Base-by-base conservation (phyloP, 208 protist genomes). In the Crithidia acanthocephali region DNA sequence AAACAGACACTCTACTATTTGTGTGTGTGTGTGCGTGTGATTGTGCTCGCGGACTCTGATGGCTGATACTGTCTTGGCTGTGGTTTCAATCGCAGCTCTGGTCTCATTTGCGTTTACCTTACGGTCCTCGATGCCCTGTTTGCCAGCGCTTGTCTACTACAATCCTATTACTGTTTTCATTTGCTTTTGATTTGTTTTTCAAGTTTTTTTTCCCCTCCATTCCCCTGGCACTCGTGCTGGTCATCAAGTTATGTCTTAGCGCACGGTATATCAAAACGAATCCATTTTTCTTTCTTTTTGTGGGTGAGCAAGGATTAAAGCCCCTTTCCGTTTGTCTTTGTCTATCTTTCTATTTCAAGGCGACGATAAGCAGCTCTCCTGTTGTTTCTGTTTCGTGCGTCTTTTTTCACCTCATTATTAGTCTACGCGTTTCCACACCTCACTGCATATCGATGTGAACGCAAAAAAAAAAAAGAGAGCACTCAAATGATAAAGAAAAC, bases 221-320 rank as follows among this genome's bases (percentile, higher is more conserved):
- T 37, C 55, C 28, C n/a, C 45, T 58, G 18, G 20, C 28, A 53
- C 23, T 8, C 44, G 25, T 13, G 28, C 16, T 48, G 44, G 44
- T 20, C 44, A 48, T 48, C 44, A 15, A 6, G 44, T 48, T 13
- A 48, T 48, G 44, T 15, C 44, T n/a, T 3, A n/a, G 44, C 44
- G 44, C 44, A 48, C 44, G 44, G 6, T 48, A 48, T 15, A 16
- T 15, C 23, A 55, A 55, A 55, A 55, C 50, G 25, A 55, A 32
- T 51, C 16, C 16, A 55, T 33, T 67, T 55, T 67, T 75, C 52
- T 57, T 47, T 50, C 35, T 44, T 63, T 48, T 72, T n/a, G n/a
- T n/a, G n/a, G n/a, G n/a, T n/a, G n/a, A n/a, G n/a, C n/a, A n/a
- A n/a, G n/a, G n/a, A n/a, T n/a, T n/a, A n/a, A n/a, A 50, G 16